A percentile compares a stretch with the other conserved stretches of the same genome.
Evolutionary conservation across 345 rosid species (phyloP).

Genomic region (Populus tremula): DNA sequence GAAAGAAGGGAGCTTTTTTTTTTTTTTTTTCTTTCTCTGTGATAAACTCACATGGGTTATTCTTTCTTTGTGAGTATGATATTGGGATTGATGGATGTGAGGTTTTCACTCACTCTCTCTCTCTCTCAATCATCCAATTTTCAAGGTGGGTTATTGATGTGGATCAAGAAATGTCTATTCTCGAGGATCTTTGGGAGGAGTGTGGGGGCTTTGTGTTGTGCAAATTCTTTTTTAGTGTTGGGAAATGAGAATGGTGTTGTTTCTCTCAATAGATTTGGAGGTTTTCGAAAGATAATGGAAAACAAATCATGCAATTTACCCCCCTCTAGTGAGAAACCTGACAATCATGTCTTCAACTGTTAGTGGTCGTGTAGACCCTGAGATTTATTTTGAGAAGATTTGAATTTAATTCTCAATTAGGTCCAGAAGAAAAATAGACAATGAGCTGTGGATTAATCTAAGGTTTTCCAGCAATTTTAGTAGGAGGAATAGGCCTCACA

Average conservation of each 20-base stretch:
- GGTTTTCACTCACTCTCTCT: not conserved
- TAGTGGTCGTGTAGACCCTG: too few species aligned
- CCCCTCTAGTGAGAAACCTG: not conserved
- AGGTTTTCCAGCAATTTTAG: not conserved
- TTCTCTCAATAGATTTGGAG: slow-evolving; percentile 14
- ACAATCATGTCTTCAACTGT: too few species aligned
- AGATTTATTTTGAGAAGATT: too few species aligned
- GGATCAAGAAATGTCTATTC: slow-evolving; percentile 44
- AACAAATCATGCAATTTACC: not conserved
- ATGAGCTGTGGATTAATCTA: not conserved
- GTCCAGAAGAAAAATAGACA: too few species aligned
- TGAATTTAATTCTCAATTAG: too few species aligned
- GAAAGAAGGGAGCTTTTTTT: not conserved
- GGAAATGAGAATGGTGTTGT: slow-evolving; percentile 32
- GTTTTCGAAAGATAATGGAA: not conserved
- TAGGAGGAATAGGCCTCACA: not conserved
- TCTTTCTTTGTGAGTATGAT: slow-evolving; percentile 24
- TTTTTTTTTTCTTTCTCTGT: not conserved
- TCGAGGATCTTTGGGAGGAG: slow-evolving; percentile 41
- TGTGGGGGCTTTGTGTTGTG: slow-evolving; percentile 37
- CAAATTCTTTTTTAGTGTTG: slow-evolving; percentile 42
- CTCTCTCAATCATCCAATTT: slow-evolving; percentile 26
- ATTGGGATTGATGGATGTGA: slow-evolving; percentile 44
- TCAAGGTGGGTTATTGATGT: slow-evolving; percentile 50
- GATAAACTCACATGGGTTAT: not conserved